Conservation (phyloP, 192 early-diverging fungal genomes). For the Linnemannia schmuckeri region DNA sequence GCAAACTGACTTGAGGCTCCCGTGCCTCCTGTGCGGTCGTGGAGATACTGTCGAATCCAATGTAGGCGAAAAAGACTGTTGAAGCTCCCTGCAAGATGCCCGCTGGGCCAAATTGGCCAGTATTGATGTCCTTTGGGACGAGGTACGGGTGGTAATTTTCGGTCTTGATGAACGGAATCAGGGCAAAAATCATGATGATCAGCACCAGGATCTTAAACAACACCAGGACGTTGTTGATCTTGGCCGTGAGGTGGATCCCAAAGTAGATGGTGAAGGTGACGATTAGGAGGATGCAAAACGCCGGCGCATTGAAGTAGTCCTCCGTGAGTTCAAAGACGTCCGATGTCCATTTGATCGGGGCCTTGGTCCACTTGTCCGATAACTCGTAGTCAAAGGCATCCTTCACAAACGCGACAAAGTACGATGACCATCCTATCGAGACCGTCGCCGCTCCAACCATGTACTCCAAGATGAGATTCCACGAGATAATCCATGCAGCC, state of each 20-base stretch:
- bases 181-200: slow-evolving; percentile 84
- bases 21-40: slow-evolving; percentile 88
- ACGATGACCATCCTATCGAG: slow-evolving; percentile 86
- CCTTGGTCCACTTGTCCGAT: slow-evolving; percentile 68
- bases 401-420: slow-evolving; percentile 77
- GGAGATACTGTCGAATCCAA: slow-evolving; percentile 91
- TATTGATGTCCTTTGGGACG: slow-evolving; percentile 62
- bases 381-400: slow-evolving; percentile 72
- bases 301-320: slow-evolving; percentile 81
- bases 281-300: slow-evolving; percentile 73
- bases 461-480: slow-evolving; percentile 93
- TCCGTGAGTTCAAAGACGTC: slow-evolving; percentile 54
- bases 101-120: slow-evolving; percentile 73
- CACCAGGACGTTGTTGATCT: slow-evolving; percentile 80
- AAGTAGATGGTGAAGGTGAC: slow-evolving; percentile 76
- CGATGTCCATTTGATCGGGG: slow-evolving; percentile 75
- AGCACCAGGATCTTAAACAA: slow-evolving; percentile 79
- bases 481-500: slow-evolving; percentile 91
- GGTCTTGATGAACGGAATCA: slow-evolving; percentile 75
- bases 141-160: slow-evolving; percentile 86
- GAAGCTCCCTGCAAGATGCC: slow-evolving; percentile 82
- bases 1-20: slow-evolving; percentile 84
- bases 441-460: slow-evolving; percentile 88
- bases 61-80: slow-evolving; percentile 84
- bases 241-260: slow-evolving; percentile 81